Conservation (phyloP, 1,284 basidiomycete species). For the Leucoagaricus sp. region DNA sequence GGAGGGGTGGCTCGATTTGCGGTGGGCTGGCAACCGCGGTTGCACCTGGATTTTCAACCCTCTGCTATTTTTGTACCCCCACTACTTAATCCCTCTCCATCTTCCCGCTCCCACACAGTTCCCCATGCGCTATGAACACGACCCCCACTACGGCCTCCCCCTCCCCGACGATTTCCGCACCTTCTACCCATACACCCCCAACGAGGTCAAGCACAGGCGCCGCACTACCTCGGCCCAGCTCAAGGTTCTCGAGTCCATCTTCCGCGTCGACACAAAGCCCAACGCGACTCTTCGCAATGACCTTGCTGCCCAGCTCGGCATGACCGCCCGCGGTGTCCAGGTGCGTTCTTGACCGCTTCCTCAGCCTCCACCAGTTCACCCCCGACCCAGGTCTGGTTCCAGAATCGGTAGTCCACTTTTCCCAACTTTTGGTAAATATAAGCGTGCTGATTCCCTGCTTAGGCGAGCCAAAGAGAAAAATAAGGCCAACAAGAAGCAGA, state of each 20-base stretch:
- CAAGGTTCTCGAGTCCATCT: conserved; percentile 83
- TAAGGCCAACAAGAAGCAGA: conserved; percentile 39
- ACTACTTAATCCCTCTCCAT: conserved; percentile 24
- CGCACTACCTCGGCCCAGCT: conserved; percentile 84
- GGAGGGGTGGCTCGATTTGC: conserved; percentile 17
- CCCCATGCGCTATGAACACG: conserved; percentile 21
- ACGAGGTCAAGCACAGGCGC: conserved; percentile 90
- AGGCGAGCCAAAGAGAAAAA: conserved; percentile 85
- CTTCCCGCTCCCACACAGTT: conserved; percentile 13
- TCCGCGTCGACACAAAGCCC: conserved; percentile 86
- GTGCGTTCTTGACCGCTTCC: conserved; percentile 46
- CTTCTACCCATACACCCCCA: conserved; percentile 83
- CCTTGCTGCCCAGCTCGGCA: conserved; percentile 80
- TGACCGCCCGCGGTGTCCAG: conserved; percentile 92
- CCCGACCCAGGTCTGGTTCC: conserved; percentile 78
- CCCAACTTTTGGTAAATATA: conserved; percentile 3
- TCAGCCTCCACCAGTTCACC: conserved; percentile 17
- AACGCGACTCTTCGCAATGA: conserved; percentile 79
- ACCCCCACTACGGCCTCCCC: conserved; percentile 24
- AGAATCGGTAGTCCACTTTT: conserved; percentile 65
- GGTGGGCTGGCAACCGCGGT: conserved; percentile 11
- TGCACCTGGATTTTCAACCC: conserved; percentile 32
- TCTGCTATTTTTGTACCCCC: conserved; percentile 28
- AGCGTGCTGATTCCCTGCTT: conserved; percentile 16
- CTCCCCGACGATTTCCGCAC: conserved; percentile 63